Conservation (phyloP, 805 yeast species). For the Pichia manshurica region DNA sequence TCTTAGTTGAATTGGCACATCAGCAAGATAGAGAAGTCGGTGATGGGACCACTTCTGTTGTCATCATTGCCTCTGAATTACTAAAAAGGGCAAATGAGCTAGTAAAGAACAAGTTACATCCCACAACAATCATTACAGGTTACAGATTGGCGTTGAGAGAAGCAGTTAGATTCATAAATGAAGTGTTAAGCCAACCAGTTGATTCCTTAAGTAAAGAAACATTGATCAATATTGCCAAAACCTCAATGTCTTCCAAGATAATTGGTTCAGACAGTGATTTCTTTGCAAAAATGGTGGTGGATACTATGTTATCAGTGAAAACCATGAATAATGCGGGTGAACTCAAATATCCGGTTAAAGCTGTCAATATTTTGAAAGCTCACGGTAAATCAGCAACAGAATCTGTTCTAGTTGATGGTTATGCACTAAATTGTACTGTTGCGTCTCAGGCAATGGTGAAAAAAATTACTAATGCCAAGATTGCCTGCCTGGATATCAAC, state of each 20-base stretch:
- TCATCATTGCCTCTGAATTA: constrained; percentile 89
- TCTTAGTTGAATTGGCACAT: constrained; percentile 93
- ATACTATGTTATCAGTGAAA: constrained; percentile 91
- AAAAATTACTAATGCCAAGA: constrained; percentile 60
- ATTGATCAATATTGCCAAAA: constrained; percentile 85
- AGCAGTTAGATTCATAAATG: constrained; percentile 80
- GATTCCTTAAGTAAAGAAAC: constrained; percentile 78
- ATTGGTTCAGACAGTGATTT: constrained; percentile 92
- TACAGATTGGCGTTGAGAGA: constrained; percentile 90
- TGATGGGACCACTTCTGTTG: constrained; percentile 88
- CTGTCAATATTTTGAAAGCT: constrained; percentile 91
- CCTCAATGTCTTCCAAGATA: constrained; percentile 94
- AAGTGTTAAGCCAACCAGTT: constrained; percentile 76
- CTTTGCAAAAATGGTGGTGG: constrained; percentile 86
- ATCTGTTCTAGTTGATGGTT: constrained; percentile 83
- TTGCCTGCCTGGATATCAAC: constrained; percentile 87
- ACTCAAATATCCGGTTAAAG: constrained; percentile 89
- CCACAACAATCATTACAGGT: constrained; percentile 96
- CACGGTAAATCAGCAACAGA: constrained; percentile 92
- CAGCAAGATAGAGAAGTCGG: constrained; percentile 99
- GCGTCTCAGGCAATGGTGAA: constrained; percentile 96
- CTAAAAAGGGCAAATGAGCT: constrained; percentile 89
- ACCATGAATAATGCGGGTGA: constrained; percentile 87
- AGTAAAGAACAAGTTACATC: constrained; percentile 91
- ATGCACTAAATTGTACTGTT: constrained; percentile 93